phyloP scores from a whole-genome alignment of 805 yeast species.

The Sungouiozyma ichnusensis region DNA sequence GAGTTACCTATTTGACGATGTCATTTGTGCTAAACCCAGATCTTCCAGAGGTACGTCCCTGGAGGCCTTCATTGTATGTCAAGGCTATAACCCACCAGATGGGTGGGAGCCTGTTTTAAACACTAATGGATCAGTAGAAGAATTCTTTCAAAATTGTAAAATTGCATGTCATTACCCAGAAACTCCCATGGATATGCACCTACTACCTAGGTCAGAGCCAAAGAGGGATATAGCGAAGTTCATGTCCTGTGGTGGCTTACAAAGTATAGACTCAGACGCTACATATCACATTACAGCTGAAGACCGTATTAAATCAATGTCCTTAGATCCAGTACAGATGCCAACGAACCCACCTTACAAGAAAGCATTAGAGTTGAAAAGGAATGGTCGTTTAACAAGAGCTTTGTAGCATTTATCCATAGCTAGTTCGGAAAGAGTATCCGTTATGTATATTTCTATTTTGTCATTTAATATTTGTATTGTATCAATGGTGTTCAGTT shows the following conservation, averaged over 20 bases:
- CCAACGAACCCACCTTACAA: conserved; percentile 98
- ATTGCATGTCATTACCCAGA: not conserved
- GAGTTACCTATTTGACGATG: conserved; percentile 73
- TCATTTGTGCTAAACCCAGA: conserved; percentile 92
- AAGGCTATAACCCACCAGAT: conserved; percentile 72
- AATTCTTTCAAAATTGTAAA: conserved; percentile 47
- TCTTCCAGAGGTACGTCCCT: conserved; percentile 90
- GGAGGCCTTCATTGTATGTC: conserved; percentile 89
- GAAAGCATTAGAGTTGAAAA: conserved; percentile 76
- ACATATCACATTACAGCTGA: conserved; percentile 45
- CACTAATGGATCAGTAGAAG: conserved; percentile 57
- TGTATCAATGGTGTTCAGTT: not conserved
- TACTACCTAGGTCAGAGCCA: conserved; percentile 41
- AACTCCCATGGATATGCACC: conserved; percentile 5
- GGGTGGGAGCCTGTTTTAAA: conserved; percentile 72
- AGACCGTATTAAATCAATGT: conserved; percentile 16
- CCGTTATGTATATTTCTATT: not conserved
- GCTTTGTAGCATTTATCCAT: conserved; percentile 7
- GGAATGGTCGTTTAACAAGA: conserved; percentile 51
- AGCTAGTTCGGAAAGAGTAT: too few relatives aligned
- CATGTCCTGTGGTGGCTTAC: conserved; percentile 88
- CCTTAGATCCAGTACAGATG: conserved; percentile 84
- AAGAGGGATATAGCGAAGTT: conserved; percentile 80
- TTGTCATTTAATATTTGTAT: not conserved
- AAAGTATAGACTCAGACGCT: conserved; percentile 89